phyloP scores from a whole-genome alignment of 2,329 filamentous ascomycete genomes.

The Curvularia lunata region DNA sequence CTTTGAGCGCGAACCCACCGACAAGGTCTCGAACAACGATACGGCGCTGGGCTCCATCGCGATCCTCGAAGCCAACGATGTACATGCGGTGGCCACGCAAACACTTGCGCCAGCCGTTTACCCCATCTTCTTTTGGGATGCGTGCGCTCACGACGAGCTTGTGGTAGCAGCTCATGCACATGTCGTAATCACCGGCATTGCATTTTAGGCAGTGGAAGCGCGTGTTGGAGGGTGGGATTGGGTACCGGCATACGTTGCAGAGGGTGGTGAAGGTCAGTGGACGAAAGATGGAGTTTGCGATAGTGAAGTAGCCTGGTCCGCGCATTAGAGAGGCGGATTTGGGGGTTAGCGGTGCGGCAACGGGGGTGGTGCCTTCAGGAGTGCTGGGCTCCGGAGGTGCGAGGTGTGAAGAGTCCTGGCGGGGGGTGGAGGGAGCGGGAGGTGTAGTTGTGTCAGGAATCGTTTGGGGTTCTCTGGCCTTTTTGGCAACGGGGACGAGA shows the following conservation, averaged over 20 bases:
- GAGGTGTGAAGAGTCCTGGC: conserved; percentile 32
- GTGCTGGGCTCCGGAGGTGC: conserved; percentile 27
- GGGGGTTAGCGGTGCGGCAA: conserved; percentile 50
- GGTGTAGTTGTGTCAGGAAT: conserved; percentile 13
- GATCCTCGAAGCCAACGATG: conserved; percentile 75
- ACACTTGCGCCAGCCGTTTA: conserved; percentile 83
- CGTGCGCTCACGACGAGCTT: conserved; percentile 67
- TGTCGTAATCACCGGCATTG: conserved; percentile 82
- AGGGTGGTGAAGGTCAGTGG: conserved; percentile 74
- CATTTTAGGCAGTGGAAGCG: conserved; percentile 84
- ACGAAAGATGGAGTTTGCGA: conserved; percentile 59
- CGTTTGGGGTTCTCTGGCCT: conserved; percentile 37
- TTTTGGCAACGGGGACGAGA: conserved; percentile 76
- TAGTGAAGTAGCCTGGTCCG: conserved; percentile 41
- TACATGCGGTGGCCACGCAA: conserved; percentile 83
- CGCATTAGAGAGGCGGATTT: conserved; percentile 53
- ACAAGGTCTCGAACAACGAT: conserved; percentile 75
- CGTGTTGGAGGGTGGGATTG: conserved; percentile 71
- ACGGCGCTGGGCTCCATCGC: conserved; percentile 69
- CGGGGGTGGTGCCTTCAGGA: conserved; percentile 26
- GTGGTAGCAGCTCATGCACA: conserved; percentile 80
- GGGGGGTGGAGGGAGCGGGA: conserved; percentile 26
- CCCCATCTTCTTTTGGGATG: conserved; percentile 77
- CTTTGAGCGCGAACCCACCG: conserved; percentile 73
- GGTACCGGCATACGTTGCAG: conserved; percentile 78